These are phyloP conservation scores for Hygrocybe coccinea DNA, from an alignment of 768 basidiomycete species.

Conservation along the genomic window DNA sequence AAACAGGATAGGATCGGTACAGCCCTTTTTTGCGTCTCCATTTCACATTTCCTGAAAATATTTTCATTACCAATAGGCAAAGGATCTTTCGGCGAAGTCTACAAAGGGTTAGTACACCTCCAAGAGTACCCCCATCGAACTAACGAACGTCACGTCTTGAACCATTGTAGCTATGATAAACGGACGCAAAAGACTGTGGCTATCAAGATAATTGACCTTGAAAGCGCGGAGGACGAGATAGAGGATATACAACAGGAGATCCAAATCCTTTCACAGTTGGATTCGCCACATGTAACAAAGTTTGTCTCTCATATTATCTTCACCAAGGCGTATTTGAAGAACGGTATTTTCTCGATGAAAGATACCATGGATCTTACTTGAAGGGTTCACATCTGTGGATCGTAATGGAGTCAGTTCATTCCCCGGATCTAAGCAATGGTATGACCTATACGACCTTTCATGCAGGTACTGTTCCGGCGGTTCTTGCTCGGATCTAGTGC, in stretches of 20 bases:
- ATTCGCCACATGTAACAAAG: constrained; percentile 96
- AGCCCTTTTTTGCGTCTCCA: constrained; percentile 11
- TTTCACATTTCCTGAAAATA: constrained; percentile 10
- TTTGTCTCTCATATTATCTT: constrained; percentile 35
- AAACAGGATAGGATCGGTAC: constrained; percentile 95
- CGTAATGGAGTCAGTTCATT: constrained; percentile 80
- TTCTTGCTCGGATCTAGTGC: constrained; percentile 92
- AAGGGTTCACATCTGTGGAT: constrained; percentile 98
- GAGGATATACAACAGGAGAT: constrained; percentile 99
- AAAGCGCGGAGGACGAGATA: constrained; percentile 98
- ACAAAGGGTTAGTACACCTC: constrained; percentile 70
- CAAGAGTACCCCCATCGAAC: too few relatives aligned
- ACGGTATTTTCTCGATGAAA: constrained; percentile 17
- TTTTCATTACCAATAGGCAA: constrained; percentile 59
- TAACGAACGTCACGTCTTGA: neutral
- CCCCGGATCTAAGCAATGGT: neutral
- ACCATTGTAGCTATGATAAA: constrained; percentile 76
- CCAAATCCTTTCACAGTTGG: constrained; percentile 92
- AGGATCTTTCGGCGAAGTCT: constrained; percentile 99
- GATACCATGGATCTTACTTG: constrained; percentile 94
- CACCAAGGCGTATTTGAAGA: neutral
- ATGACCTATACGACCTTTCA: constrained; percentile 3
- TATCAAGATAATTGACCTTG: constrained; percentile 99
- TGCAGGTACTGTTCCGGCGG: constrained; percentile 93
- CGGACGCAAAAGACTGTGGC: constrained; percentile 95